A percentile compares a stretch with the other conserved stretches of the same genome.
Conservation (phyloP, 1,284 basidiomycete genomes). For the Cronartium ribicola region DNA sequence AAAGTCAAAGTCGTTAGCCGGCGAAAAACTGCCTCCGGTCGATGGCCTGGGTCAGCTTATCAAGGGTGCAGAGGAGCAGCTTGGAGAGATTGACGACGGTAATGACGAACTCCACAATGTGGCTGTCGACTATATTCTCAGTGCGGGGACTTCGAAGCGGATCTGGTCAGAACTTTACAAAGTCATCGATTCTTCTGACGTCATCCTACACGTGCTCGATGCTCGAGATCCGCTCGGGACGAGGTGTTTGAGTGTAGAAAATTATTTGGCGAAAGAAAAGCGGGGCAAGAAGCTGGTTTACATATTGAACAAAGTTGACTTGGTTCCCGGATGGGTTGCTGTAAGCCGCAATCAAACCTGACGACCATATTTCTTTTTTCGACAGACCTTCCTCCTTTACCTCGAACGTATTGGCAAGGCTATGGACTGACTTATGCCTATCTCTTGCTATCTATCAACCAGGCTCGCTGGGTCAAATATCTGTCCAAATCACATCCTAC, state of each 20-base stretch:
- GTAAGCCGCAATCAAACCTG: constrained; percentile 58
- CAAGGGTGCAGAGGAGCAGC: constrained; percentile 55
- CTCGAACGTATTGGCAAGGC: no score
- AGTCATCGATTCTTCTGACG: constrained; percentile 97
- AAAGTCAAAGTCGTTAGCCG: constrained; percentile 30
- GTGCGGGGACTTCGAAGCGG: constrained; percentile 73
- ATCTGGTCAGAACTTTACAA: constrained; percentile 99
- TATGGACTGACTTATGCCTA: constrained; percentile 42
- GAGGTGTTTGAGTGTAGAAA: constrained; percentile 90
- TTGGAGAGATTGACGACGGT: constrained; percentile 45
- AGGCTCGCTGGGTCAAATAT: constrained; percentile 96
- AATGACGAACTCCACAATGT: constrained; percentile 46
- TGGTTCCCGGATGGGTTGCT: constrained; percentile 98
- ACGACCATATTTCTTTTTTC: constrained; percentile 42
- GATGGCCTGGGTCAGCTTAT: constrained; percentile 74
- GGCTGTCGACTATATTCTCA: constrained; percentile 49
- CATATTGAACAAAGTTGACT: constrained; percentile 96
- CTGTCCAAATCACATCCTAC: constrained; percentile 91
- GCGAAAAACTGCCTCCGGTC: constrained; percentile 37
- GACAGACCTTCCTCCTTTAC: constrained; percentile 6
- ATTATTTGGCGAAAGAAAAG: constrained; percentile 92
- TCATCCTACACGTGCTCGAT: constrained; percentile 92
- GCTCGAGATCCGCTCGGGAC: constrained; percentile 94
- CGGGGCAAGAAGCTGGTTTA: constrained; percentile 95
- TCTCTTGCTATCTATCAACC: constrained; percentile 39